A percentile compares a stretch with the other conserved stretches of the same genome.
These are phyloP conservation scores for Rhizomucor pusillus DNA, from an alignment of 371 early-diverging fungal species.

Conservation along the genomic window DNA sequence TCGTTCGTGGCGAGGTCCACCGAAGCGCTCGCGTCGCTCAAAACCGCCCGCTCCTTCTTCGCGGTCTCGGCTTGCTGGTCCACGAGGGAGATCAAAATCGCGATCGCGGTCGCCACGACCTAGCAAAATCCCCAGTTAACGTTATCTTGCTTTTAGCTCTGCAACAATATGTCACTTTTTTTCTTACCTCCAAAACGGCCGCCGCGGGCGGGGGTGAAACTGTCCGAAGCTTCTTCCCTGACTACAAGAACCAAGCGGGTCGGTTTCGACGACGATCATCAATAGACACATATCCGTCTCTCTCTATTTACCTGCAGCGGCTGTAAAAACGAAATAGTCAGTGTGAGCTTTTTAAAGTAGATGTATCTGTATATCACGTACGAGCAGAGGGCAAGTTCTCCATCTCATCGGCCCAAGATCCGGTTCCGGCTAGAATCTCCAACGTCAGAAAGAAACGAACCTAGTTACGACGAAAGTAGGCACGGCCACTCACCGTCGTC, in stretches of 20 bases:
- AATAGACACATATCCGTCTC: background rate
- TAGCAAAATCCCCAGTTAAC: background rate
- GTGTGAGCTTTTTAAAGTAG: background rate
- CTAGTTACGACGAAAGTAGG: conserved; percentile 2
- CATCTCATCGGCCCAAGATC: conserved; percentile 94
- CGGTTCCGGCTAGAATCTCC: conserved; percentile 32
- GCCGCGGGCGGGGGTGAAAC: conserved; percentile 16
- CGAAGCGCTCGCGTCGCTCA: conserved; percentile 29
- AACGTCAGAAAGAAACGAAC: conserved; percentile 8
- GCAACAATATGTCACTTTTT: background rate
- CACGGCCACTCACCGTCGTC: conserved; percentile 58
- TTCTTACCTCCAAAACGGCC: conserved; percentile 13
- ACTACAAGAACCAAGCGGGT: background rate
- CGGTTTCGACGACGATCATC: background rate
- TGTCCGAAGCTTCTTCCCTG: conserved; percentile 14
- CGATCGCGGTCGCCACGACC: conserved; percentile 2
- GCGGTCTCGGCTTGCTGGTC: conserved; percentile 14
- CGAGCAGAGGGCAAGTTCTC: conserved; percentile 86
- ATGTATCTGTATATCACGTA: conserved; percentile 40
- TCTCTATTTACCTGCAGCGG: conserved; percentile 34
- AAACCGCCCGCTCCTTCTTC: conserved; percentile 39
- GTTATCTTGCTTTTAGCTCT: background rate
- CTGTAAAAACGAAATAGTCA: conserved; percentile 6
- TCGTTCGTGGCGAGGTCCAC: conserved; percentile 34
- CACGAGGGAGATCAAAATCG: conserved; percentile 19